A percentile compares a stretch with the other conserved stretches of the same genome.
phyloP scores from a whole-genome alignment of 495 filamentous ascomycete species.

The Alectoria sarmentosa region DNA sequence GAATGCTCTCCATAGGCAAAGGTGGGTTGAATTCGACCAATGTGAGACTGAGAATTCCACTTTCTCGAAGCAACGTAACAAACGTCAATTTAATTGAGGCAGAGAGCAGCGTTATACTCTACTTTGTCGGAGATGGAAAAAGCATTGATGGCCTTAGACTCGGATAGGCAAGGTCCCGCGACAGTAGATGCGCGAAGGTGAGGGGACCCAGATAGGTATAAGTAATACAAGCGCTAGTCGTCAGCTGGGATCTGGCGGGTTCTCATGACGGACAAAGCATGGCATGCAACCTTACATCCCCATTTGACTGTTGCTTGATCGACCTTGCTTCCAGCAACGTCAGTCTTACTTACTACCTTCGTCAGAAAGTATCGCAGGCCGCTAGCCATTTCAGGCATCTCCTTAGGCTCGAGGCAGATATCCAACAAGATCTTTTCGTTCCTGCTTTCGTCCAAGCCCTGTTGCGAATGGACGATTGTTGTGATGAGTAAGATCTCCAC shows the following conservation, averaged over 20 bases:
- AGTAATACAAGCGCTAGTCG: not conserved
- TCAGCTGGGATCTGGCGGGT: not conserved
- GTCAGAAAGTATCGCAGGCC: constrained; percentile 73
- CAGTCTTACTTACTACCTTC: constrained; percentile 66
- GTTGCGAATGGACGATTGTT: constrained; percentile 56
- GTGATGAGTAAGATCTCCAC: constrained; percentile 74
- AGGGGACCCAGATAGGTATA: no score
- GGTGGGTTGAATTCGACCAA: not conserved
- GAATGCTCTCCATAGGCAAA: not conserved
- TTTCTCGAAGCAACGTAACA: no score
- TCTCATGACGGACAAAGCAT: constrained; percentile 46
- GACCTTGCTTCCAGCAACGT: constrained; percentile 54
- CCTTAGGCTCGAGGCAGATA: constrained; percentile 55
- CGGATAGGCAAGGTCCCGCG: no score
- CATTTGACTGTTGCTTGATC: constrained; percentile 59
- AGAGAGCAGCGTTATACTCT: no score
- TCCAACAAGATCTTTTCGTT: constrained; percentile 52
- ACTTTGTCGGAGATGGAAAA: no score
- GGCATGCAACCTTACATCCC: constrained; percentile 60
- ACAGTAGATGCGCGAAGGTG: no score
- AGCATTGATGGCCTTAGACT: not conserved
- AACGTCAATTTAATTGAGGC: no score
- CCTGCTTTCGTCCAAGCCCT: constrained; percentile 26
- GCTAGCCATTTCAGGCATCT: constrained; percentile 54
- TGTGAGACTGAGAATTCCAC: not conserved